Conservation (phyloP, 148 eudicot genomes). For the Drosera capensis region DNA sequence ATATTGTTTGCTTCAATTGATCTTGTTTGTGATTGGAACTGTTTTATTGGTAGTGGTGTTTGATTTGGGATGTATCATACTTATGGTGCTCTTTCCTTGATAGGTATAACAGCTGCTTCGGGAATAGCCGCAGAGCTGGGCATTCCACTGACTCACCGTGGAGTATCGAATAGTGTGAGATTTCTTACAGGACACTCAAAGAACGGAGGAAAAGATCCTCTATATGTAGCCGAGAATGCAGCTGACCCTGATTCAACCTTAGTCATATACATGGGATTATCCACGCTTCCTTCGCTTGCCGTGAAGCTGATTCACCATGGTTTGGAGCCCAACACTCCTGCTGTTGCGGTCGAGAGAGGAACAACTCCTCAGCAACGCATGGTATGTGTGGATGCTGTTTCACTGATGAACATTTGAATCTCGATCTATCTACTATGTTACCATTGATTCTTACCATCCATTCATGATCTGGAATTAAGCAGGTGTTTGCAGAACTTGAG, state of each 20-base stretch:
- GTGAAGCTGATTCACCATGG: constrained; percentile 66
- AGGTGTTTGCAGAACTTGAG: constrained; percentile 73
- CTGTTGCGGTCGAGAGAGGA: constrained; percentile 90
- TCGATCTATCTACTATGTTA: background rate
- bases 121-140: constrained; percentile 95
- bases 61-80: too few species aligned
- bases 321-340: constrained; percentile 62
- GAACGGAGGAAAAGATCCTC: constrained; percentile 84
- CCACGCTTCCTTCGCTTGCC: constrained; percentile 86
- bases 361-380: constrained; percentile 87
- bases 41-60: too few species aligned
- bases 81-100: constrained; percentile 8
- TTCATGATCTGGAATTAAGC: constrained; percentile 5
- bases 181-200: constrained; percentile 94
- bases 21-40: too few species aligned
- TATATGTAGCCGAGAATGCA: constrained; percentile 78
- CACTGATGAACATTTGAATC: background rate
- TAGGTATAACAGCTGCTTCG: constrained; percentile 97
- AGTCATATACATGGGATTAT: constrained; percentile 92
- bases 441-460: background rate
- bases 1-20: too few species aligned
- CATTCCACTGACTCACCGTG: constrained; percentile 87
- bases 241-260: constrained; percentile 92
- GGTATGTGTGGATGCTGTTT: constrained; percentile 25
- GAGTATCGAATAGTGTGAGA: constrained; percentile 80